These are phyloP conservation scores for Picea abies DNA, from an alignment of 83 land plant species.

Conservation along the genomic window DNA sequence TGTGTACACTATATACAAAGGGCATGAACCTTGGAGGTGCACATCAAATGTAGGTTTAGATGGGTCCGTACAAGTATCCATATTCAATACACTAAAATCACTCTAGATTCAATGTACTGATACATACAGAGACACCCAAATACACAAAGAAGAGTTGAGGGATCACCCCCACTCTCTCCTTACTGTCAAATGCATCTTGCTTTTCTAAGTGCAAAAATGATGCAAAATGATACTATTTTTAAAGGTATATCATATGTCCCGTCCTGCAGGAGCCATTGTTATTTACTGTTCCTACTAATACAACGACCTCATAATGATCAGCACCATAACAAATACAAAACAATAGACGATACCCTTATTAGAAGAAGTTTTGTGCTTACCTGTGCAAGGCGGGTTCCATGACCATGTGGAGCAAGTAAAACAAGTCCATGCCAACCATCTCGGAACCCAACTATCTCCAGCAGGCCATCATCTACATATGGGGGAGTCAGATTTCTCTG, in stretches of 20 bases:
- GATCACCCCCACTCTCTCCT: no score
- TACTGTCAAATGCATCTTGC: no score
- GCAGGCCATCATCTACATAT: conserved; percentile 67
- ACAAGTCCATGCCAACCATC: conserved; percentile 88
- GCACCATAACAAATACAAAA: neutral
- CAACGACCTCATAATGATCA: neutral
- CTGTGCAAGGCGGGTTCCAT: conserved; percentile 92
- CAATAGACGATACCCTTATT: neutral
- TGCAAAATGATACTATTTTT: neutral
- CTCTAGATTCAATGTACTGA: no score
- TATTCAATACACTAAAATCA: no score
- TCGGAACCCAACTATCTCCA: conserved; percentile 80
- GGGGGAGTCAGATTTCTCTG: conserved; percentile 70
- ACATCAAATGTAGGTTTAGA: no score
- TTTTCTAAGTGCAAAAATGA: neutral
- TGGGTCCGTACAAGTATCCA: no score
- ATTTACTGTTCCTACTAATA: neutral
- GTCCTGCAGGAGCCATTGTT: no score
- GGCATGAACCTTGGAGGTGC: neutral
- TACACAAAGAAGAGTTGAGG: no score
- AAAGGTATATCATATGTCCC: neutral
- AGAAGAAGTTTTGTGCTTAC: conserved; percentile 24
- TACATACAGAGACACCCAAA: no score
- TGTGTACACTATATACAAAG: neutral
- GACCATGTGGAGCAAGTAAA: conserved; percentile 71